A percentile compares a stretch with the other conserved stretches of the same genome.
Conservation (phyloP, 2,329 filamentous ascomycete species). For the Blastomyces parvus region DNA sequence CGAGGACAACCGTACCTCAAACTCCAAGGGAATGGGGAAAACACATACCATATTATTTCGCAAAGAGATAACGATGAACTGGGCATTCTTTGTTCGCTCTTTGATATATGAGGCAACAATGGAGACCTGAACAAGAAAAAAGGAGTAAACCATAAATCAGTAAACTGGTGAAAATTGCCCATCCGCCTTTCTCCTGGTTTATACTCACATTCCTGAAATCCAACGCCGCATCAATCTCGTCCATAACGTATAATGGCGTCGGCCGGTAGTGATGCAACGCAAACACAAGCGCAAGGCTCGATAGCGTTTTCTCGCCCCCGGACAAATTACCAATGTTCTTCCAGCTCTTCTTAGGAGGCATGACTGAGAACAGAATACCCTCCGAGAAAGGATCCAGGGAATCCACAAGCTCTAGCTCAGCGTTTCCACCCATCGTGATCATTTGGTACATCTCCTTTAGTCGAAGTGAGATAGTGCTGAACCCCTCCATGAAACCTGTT, state of each 20-base stretch:
- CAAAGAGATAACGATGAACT: slow-evolving; percentile 96
- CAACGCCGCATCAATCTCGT: slow-evolving; percentile 95
- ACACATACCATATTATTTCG: slow-evolving; percentile 78
- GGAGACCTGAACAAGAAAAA: slow-evolving; percentile 54
- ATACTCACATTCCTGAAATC: slow-evolving; percentile 90
- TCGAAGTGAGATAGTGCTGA: slow-evolving; percentile 83
- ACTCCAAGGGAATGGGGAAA: background rate
- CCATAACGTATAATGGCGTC: slow-evolving; percentile 97
- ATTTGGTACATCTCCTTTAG: slow-evolving; percentile 99
- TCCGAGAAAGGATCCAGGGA: slow-evolving; percentile 93
- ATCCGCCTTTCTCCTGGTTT: background rate
- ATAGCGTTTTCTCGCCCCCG: slow-evolving; percentile 94
- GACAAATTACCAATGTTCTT: slow-evolving; percentile 97
- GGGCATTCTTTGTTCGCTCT: slow-evolving; percentile 96
- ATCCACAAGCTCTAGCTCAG: slow-evolving; percentile 93
- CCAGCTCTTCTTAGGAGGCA: slow-evolving; percentile 99
- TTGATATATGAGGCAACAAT: slow-evolving; percentile 99
- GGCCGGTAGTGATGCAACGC: slow-evolving; percentile 96
- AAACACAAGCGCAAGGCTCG: slow-evolving; percentile 90
- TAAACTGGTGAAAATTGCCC: background rate
- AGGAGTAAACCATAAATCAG: background rate
- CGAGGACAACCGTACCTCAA: background rate
- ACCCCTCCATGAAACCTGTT: slow-evolving; percentile 97
- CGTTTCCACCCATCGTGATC: slow-evolving; percentile 99
- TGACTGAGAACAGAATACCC: slow-evolving; percentile 93